phyloP scores from a whole-genome alignment of 495 filamentous ascomycete genomes.

The Hyaloscypha variabilis region DNA sequence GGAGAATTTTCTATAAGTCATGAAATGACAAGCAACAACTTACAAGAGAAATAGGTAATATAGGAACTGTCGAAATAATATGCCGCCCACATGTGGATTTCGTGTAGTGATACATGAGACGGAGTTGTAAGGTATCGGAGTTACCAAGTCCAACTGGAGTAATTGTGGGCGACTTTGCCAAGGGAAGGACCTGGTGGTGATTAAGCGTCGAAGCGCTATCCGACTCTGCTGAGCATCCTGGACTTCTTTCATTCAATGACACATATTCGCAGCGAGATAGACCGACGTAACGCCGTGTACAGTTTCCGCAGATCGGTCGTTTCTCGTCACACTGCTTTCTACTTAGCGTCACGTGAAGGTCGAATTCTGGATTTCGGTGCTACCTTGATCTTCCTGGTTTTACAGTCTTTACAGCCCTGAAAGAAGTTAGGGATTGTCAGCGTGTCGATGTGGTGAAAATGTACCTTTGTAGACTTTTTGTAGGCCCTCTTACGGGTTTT shows the following conservation, averaged over 20 bases:
- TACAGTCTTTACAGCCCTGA: constrained; percentile 13
- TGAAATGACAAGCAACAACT: no score
- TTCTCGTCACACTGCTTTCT: constrained; percentile 11
- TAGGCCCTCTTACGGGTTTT: constrained; percentile 8
- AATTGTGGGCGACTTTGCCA: constrained; percentile 34
- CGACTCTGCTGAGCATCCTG: background rate
- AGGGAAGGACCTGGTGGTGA: background rate
- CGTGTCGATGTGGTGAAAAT: background rate
- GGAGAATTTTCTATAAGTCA: no score
- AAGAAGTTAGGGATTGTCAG: background rate
- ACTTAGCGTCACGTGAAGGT: no score
- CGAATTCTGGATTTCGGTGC: no score
- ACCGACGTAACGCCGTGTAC: constrained; percentile 7
- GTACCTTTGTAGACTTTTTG: constrained; percentile 11
- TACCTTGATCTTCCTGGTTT: constrained; percentile 19
- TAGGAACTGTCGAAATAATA: background rate
- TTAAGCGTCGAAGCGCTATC: constrained; percentile 44
- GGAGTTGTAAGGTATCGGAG: constrained; percentile 9
- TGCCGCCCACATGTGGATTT: background rate
- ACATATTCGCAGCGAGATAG: background rate
- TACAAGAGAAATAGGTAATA: constrained; percentile 1
- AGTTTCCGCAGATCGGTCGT: constrained; percentile 10
- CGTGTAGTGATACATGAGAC: constrained; percentile 19
- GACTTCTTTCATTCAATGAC: background rate
- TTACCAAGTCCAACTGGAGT: constrained; percentile 25